Base-by-base conservation (phyloP, 257 asterid species). In the Solanum medicagineum region DNA sequence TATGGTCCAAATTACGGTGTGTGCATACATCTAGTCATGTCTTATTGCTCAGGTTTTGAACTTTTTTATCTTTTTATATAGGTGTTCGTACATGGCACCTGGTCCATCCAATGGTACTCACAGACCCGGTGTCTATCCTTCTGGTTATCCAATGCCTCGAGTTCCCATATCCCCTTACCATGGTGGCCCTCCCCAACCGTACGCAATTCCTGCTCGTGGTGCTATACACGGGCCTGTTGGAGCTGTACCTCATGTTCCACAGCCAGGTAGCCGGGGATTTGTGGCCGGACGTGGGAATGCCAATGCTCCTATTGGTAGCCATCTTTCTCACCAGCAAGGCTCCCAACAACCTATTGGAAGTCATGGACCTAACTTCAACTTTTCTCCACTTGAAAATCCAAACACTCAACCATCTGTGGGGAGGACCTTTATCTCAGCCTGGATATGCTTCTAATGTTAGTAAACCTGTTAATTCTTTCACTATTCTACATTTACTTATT, bases 161-260 rank as follows among this genome's bases (percentile, higher is more conserved):
- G 98, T 90, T 20, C 99, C 99, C 59, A 62, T 94, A 84, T 89
- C 93, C 79, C 97, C 94, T 81, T 97, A 92, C 91, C 99, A 92
- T 88, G 97, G 97, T 19, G 97, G 91, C 22, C 95, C 94, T 77
- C 96, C 98, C 0, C 99, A 97, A 89, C 98, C 98, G 2, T 95
- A 95, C 89, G 99, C 98, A 80, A 97, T 97, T 85, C 99, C 99
- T 49, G 87, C 95, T 80, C 99, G 97, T 85, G 96, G 95, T 83
- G 94, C 97, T 85, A 96, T 93, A 81, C 98, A 95, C 88, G 98
- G 98, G 51, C 98, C 98, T 84, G 97, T 94, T 88, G 98, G 98
- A 54, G 91, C 95, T 26, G 93, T 90, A 68, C 97, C 99, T 85
- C 99, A 95, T 89, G 89, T 91, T 87, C 98, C 99, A 56, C 98